phyloP scores from a whole-genome alignment of 148 eudicot species.

The Tetragonia tetragonoides region DNA sequence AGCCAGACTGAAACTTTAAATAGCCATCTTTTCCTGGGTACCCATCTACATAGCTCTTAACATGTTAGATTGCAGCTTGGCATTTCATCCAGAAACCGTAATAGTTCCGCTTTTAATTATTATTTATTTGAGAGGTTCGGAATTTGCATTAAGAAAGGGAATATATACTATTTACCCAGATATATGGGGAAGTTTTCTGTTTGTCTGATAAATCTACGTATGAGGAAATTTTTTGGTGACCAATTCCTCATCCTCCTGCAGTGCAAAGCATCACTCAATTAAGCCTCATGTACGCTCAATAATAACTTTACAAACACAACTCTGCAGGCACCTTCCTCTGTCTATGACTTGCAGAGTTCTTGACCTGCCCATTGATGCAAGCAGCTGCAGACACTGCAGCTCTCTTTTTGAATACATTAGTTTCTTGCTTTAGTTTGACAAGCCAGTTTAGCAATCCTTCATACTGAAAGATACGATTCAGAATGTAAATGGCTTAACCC shows the following conservation, averaged over 20 bases:
- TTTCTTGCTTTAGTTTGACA: neutral
- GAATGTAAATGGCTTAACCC: too few species aligned
- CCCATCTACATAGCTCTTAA: neutral
- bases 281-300: neutral
- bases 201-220: too few species aligned
- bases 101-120: neutral
- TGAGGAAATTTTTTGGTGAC: neutral
- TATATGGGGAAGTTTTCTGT: too few species aligned
- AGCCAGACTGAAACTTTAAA: too few species aligned
- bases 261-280: neutral
- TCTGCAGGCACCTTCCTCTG: neutral
- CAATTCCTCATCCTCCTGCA: neutral
- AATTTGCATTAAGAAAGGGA: too few species aligned
- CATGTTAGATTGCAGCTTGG: neutral
- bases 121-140: too few species aligned
- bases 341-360: neutral
- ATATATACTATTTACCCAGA: too few species aligned
- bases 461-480: too few species aligned
- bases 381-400: neutral
- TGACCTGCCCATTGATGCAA: neutral
- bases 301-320: neutral
- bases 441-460: neutral
- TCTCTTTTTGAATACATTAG: neutral
- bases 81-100: neutral
- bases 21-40: neutral